Evolutionary conservation across 495 filamentous ascomycete species (phyloP).

Genomic region (Penicillium subrubescens): DNA sequence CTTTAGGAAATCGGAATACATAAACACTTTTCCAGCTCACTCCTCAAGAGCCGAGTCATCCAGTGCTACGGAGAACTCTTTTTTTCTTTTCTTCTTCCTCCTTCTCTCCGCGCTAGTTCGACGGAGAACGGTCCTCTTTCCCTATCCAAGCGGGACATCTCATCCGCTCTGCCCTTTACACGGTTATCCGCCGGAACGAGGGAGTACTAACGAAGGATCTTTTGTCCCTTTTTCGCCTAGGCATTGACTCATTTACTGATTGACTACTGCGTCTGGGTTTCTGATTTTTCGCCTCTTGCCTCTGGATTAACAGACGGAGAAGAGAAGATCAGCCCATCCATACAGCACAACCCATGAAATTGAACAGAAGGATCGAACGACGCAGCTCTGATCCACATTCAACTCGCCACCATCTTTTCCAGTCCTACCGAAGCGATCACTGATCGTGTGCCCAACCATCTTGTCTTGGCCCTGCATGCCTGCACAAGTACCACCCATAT

Average conservation of each 20-base stretch:
- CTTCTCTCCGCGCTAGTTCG: background rate
- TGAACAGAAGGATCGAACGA: background rate
- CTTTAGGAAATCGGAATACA: slow-evolving; percentile 40
- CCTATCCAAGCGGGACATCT: background rate
- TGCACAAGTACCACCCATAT: background rate
- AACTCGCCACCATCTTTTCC: background rate
- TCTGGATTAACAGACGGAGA: background rate
- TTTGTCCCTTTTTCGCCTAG: slow-evolving; percentile 17
- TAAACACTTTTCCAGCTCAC: slow-evolving; percentile 21
- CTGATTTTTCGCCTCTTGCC: too few relatives aligned
- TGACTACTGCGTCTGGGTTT: too few relatives aligned
- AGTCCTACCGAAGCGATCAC: background rate
- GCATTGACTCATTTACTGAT: background rate
- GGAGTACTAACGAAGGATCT: background rate
- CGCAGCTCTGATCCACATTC: background rate
- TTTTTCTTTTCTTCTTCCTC: background rate
- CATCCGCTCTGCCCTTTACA: background rate
- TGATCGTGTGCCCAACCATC: background rate
- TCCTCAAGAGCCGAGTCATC: background rate
- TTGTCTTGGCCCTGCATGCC: background rate
- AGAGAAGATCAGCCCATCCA: background rate
- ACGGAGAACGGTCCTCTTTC: background rate
- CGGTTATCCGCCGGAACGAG: background rate
- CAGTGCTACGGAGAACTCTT: background rate
- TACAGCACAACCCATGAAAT: background rate